Evolutionary conservation across 1,284 basidiomycete species (phyloP), one percentile per base, ranked within the genome.

Genomic region (Moesziomyces sp.): DNA sequence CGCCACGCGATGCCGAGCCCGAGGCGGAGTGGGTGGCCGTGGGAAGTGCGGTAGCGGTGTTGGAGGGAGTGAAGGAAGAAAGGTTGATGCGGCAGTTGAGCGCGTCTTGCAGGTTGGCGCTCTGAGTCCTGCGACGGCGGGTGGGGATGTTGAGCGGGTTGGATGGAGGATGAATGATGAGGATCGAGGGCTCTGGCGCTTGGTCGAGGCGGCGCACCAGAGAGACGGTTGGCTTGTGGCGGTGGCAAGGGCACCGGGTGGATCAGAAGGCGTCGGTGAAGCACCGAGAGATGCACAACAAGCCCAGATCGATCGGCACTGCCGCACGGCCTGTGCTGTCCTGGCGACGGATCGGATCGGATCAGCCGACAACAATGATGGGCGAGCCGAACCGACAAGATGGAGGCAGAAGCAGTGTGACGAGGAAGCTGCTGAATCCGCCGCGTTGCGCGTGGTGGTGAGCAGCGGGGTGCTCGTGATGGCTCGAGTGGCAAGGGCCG

Each of bases 81-180:
- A 74, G 65, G 49, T 65, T 65, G 71, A 74, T 60, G 45, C 65
- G 71, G 40, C 71, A 74, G 50, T 74, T 68, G 65, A 74, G 71
- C 53, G 71, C 65, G 71, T 74, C 71, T 58, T 74, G 71, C 54
- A 74, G 71, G 61, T 68, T 74, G 30, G 71, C 71, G 58, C 71
- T 74, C 43, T 68, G 71, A 30, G 71, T 74, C 54, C 71, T 68
- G 54, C 71, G 64, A 58, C 71, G 60, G 26, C 71, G 71, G 35
- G 65, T 74, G 30, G 65, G 71, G 57, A 74, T 74, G 51, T 68
- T 68, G 56, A 61, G 71, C 42, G 61, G 65, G n/a, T 65, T 65
- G 49, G 71, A 65, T 48, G 60, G 65, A 58, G 65, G 65, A 38
- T 68, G 61, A 68, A 74, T 74, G 58, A 46, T 74, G 70, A 3